Base-by-base conservation (phyloP, 768 basidiomycete species). In the Rhodosporidiobolus sp. region DNA sequence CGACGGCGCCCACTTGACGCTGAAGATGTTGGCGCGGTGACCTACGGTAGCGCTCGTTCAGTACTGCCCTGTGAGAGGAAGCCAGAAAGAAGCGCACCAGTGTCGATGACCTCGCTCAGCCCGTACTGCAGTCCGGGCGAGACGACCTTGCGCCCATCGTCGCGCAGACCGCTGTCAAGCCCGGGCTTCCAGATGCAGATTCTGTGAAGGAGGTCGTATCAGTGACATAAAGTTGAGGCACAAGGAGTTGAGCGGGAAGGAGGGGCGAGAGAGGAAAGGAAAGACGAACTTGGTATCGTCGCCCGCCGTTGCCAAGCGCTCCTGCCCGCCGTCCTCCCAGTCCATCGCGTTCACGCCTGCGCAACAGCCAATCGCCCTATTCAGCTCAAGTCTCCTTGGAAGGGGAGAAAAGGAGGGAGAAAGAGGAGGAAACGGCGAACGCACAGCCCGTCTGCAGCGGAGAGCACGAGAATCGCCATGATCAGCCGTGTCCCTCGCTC, bases 21-120 rank as follows among this genome's bases (percentile, higher is more conserved):
- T 32, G 54, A 79, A 79, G 65, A 79, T 78, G 62, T 79, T 79
- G 28, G 68, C 65, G 19, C 67, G 58, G 67, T 79, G 78, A 26
- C 76, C 73, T 53, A 63, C 19, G 12, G 12, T 19, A 3, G 4
- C 3, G 4, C 14, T 28, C 3, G n/a, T 16, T 43, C 6, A 26
- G 1, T 28, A 30, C 26, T 17, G n/a, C 4, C n/a, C 7, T 3
- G 20, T n/a, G 20, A 2, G 28, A 10, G 24, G 11, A 17, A 43
- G 28, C 28, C 5, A 17, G 46, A 57, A 8, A 55, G 4, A n/a
- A 43, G 24, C 57, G 46, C 2, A 65, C 67, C 72, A 1, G 68
- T 70, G 20, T 67, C 66, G 63, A 74, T 70, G 11, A 57, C 53
- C 22, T 70, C 69, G 49, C 49, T 38, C 32, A 74, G 28, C 5